phyloP scores from a whole-genome alignment of 1,284 basidiomycete genomes.

The Wolfiporia cocos region DNA sequence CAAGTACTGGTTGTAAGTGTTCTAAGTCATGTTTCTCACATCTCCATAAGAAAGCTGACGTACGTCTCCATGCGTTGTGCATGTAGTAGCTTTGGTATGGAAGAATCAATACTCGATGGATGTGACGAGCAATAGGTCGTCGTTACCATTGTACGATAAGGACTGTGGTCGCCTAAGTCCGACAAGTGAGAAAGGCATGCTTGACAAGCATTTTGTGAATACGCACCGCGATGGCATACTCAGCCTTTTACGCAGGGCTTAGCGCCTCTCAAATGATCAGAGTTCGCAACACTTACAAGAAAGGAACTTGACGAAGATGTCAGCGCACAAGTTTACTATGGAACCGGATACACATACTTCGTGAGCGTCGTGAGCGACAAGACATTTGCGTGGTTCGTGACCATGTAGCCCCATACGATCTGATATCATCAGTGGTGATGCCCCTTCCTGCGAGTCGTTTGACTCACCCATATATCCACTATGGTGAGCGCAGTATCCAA shows the following conservation, averaged over 20 bases:
- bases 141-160: slow-evolving; percentile 2
- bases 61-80: slow-evolving; percentile 3
- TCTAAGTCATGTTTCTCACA: too few species aligned
- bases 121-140: background rate
- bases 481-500: background rate
- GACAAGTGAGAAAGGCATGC: background rate
- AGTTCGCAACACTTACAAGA: background rate
- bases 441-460: background rate
- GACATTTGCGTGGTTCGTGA: slow-evolving; percentile 1
- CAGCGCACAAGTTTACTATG: too few species aligned
- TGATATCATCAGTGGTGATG: background rate
- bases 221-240: slow-evolving; percentile 3
- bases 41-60: background rate
- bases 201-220: background rate
- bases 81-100: background rate
- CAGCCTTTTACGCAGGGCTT: too few species aligned
- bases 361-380: background rate
- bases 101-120: background rate
- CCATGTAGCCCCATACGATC: background rate
- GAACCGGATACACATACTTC: background rate
- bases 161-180: background rate
- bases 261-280: too few species aligned
- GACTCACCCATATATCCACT: background rate
- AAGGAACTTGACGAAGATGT: background rate
- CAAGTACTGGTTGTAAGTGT: background rate